Base-by-base conservation (phyloP, 2,329 filamentous ascomycete genomes). In the Fusarium sororula region DNA sequence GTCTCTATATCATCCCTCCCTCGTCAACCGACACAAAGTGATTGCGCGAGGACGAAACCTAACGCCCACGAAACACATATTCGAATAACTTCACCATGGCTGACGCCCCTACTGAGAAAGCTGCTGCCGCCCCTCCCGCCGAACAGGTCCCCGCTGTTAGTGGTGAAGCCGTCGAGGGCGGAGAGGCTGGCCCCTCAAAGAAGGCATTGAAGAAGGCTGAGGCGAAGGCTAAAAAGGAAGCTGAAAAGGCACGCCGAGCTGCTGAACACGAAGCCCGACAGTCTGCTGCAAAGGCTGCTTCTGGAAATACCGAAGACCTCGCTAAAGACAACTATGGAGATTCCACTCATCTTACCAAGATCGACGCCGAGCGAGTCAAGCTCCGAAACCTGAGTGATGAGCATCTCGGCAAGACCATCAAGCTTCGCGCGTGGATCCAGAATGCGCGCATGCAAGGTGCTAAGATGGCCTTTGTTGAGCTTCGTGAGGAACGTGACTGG, bases 391-490 rank as follows among this genome's bases (percentile, higher is more conserved):
- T 97, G n/a, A 83, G 86, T 60, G 90, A 94, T 55, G 85, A 88
- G 60, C 85, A 92, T 81, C 83, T 91, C 50, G 92, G 90, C 78
- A 91, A 93, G 84, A 89, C 90, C 37, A 88, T 98, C 76, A 91
- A 90, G 50, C 87, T 98, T 78, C 89, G 94, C 42, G 94, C 90
- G 37, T 94, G 93, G 86, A 89, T 98, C 44, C 94, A 97, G 82
- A 98, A 97, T 85, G 90, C 93, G 38, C 90, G 96, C 75, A 91
- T 93, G 77, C 96, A 98, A 85, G 92, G 93, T 68, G 94, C 95
- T 75, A 98, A 98, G 87, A 92, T 98, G 86, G 93, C 91, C 47
- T 98, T 98, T 85, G 84, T 98, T 78, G 94, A 96, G 85, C 88
- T 98, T 77, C 90, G 94, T 73, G 89, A 94, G 82, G 91, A 93